Conservation (phyloP, 495 filamentous ascomycete genomes). For the Xylaria grammica region DNA sequence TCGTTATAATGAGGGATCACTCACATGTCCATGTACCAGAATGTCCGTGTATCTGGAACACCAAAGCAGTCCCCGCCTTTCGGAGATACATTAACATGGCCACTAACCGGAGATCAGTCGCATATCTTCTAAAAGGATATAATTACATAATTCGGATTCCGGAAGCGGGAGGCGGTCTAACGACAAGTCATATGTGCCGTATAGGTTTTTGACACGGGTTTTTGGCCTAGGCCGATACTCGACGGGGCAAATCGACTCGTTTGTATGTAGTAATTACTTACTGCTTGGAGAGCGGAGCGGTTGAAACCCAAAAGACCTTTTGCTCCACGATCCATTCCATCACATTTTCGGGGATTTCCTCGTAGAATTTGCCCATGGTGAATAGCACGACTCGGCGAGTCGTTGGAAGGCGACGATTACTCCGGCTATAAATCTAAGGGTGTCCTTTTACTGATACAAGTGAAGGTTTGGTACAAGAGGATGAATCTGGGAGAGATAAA, state of each 20-base stretch:
- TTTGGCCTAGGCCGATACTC: neutral
- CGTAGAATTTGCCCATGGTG: slow-evolving; percentile 67
- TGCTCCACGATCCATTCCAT: slow-evolving; percentile 64
- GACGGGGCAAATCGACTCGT: neutral
- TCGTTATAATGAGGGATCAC: too few species aligned
- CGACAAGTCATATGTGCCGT: too few species aligned
- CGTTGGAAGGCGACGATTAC: too few species aligned
- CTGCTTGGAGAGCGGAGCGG: slow-evolving; percentile 61
- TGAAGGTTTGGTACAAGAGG: too few species aligned
- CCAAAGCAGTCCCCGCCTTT: slow-evolving; percentile 68
- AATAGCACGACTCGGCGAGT: too few species aligned
- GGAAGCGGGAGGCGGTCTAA: too few species aligned
- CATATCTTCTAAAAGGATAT: neutral
- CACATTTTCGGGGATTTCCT: slow-evolving; percentile 61
- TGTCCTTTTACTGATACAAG: too few species aligned
- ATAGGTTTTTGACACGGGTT: neutral
- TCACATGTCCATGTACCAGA: slow-evolving; percentile 70
- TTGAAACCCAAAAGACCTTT: slow-evolving; percentile 70
- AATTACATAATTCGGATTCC: too few species aligned
- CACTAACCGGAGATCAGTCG: slow-evolving; percentile 26
- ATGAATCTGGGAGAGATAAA: too few species aligned
- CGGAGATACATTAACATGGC: slow-evolving; percentile 71
- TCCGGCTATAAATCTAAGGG: too few species aligned
- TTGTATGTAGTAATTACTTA: slow-evolving; percentile 31
- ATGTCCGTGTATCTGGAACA: slow-evolving; percentile 60